These are phyloP conservation scores for Fomitopsis palustris DNA, from an alignment of 1,284 basidiomycete genomes.

Conservation along the genomic window DNA sequence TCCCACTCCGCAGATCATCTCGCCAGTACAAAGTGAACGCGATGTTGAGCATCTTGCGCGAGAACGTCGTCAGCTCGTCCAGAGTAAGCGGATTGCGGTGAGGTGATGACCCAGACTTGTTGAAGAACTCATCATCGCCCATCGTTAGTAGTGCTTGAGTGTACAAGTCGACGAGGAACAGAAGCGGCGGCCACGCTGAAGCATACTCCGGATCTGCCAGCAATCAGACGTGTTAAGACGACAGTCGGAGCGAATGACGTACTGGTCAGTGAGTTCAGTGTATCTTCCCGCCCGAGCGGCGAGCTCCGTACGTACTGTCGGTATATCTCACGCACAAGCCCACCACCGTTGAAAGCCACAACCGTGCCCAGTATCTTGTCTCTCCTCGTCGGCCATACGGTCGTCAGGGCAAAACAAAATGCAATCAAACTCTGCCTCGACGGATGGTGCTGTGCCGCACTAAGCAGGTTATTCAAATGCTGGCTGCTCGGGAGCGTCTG, in stretches of 20 bases:
- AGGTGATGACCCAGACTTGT: constrained; percentile 24
- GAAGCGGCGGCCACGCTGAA: constrained; percentile 59
- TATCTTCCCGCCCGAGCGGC: constrained; percentile 49
- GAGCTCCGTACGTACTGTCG: constrained; percentile 62
- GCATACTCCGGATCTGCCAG: constrained; percentile 42
- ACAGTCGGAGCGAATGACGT: constrained; percentile 12
- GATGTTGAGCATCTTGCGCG: constrained; percentile 70
- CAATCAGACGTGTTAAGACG: background rate
- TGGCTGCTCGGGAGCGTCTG: constrained; percentile 42
- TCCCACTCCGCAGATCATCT: constrained; percentile 46
- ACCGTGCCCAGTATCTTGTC: constrained; percentile 50
- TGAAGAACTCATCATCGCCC: constrained; percentile 97
- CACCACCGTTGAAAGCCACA: constrained; percentile 48
- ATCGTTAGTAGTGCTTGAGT: constrained; percentile 85
- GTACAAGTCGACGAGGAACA: constrained; percentile 85
- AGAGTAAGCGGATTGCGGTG: constrained; percentile 72
- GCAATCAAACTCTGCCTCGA: constrained; percentile 43
- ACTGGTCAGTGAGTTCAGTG: constrained; percentile 40
- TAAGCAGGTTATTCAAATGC: constrained; percentile 52
- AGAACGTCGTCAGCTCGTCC: constrained; percentile 78
- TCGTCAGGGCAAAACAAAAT: constrained; percentile 52
- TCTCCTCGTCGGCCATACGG: constrained; percentile 55
- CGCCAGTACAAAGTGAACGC: constrained; percentile 82
- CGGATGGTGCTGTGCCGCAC: constrained; percentile 32
- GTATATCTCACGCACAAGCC: constrained; percentile 74